Evolutionary conservation across 2,329 filamentous ascomycete genomes (phyloP).

Genomic region (Fusarium sterilihyphosum): DNA sequence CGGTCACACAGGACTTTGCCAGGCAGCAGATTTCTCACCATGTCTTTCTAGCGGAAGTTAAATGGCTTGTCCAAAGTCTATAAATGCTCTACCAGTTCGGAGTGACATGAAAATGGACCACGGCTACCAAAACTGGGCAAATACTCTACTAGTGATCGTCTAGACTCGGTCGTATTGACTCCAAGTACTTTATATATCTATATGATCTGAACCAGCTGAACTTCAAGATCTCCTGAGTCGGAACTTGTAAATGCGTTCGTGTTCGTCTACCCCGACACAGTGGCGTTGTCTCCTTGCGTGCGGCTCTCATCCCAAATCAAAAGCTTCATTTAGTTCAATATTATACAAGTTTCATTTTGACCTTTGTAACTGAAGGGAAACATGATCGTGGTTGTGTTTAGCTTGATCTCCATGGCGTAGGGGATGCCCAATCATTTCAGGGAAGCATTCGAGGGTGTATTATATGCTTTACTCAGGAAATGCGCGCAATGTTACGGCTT

Average conservation of each 20-base stretch:
- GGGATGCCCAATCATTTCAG: background rate
- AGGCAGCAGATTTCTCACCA: background rate
- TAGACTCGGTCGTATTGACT: too few relatives aligned
- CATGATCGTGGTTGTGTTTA: too few relatives aligned
- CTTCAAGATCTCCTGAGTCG: background rate
- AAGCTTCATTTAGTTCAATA: background rate
- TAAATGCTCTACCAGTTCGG: background rate
- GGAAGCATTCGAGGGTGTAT: background rate
- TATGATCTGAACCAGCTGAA: rapidly evolving
- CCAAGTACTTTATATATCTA: background rate
- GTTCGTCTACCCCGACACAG: background rate
- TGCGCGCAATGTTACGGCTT: background rate
- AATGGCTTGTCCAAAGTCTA: background rate
- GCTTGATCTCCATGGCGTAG: background rate
- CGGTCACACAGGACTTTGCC: background rate
- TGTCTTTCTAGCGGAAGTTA: background rate
- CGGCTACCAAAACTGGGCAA: background rate
- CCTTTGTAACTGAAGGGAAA: background rate
- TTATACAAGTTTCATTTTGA: background rate
- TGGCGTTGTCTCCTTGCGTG: too few relatives aligned
- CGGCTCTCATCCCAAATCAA: background rate
- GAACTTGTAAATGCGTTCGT: background rate
- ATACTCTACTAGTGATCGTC: background rate
- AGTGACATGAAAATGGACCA: background rate
- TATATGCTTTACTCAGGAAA: background rate